Evolutionary conservation across 1,284 basidiomycete species (phyloP).

Genomic region (Athelia sp.): DNA sequence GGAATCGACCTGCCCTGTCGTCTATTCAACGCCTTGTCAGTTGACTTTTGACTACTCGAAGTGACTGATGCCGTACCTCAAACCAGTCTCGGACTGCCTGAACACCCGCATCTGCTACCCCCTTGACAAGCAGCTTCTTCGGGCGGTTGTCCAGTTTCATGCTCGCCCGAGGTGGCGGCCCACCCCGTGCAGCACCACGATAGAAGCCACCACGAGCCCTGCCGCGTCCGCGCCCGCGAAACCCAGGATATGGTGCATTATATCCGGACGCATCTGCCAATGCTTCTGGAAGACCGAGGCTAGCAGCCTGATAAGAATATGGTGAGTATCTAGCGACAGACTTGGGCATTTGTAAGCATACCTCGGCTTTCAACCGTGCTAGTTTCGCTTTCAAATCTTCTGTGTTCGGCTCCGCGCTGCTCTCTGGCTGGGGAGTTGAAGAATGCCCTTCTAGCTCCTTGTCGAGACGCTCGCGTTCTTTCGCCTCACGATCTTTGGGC

Average conservation of each 20-base stretch:
- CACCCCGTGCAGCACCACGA: constrained; percentile 62
- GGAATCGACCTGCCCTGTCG: constrained; percentile 62
- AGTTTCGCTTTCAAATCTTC: constrained; percentile 77
- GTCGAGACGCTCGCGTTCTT: constrained; percentile 63
- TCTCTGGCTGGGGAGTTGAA: constrained; percentile 28
- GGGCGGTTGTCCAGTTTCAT: constrained; percentile 93
- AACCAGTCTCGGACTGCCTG: constrained; percentile 78
- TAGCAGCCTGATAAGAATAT: constrained; percentile 53
- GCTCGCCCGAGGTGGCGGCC: constrained; percentile 49
- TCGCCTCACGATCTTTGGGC: constrained; percentile 37
- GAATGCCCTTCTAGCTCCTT: constrained; percentile 70
- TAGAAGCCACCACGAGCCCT: constrained; percentile 54
- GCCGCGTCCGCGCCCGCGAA: constrained; percentile 55
- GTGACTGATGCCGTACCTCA: constrained; percentile 47
- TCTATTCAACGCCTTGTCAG: constrained; percentile 31
- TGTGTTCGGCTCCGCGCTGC: constrained; percentile 47
- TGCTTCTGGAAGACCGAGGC: constrained; percentile 65
- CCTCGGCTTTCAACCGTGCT: constrained; percentile 81
- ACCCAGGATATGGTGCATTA: constrained; percentile 39
- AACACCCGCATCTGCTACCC: constrained; percentile 47
- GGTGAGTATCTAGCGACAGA: background rate
- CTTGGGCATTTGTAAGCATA: constrained; percentile 24
- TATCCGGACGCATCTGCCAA: constrained; percentile 37
- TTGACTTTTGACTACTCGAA: constrained; percentile 4
- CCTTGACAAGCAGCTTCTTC: constrained; percentile 74